Percentiles rank a stretch among this genome's conserved stretches.
phyloP scores from a whole-genome alignment of 805 yeast species.

The Metschnikowia lunata region DNA sequence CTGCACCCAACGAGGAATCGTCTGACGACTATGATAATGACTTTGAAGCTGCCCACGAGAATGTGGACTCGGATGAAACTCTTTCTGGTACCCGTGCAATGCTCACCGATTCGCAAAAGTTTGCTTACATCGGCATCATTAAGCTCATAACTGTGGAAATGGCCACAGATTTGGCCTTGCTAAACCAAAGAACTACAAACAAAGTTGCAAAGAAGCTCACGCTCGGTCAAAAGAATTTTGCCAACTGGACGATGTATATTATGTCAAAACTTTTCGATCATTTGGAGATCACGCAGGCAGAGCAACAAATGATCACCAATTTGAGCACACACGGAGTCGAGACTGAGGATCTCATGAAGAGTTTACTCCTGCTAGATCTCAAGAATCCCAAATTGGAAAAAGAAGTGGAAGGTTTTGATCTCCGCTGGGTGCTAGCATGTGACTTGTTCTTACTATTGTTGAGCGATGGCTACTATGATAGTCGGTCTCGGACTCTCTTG shows the following conservation, averaged over 20 bases:
- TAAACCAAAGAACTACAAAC: conserved; percentile 48
- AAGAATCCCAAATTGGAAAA: conserved; percentile 12
- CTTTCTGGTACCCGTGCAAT: conserved; percentile 75
- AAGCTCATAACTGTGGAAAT: conserved; percentile 71
- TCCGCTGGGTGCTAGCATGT: conserved; percentile 91
- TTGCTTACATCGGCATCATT: conserved; percentile 86
- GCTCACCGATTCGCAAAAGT: conserved; percentile 77
- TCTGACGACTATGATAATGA: conserved; percentile 28
- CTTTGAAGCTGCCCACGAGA: conserved; percentile 38
- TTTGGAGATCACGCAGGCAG: conserved; percentile 71
- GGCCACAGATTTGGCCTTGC: conserved; percentile 71
- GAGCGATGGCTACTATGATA: conserved; percentile 82
- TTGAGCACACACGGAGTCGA: conserved; percentile 80
- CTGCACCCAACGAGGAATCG: conserved; percentile 16
- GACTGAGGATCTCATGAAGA: conserved; percentile 62
- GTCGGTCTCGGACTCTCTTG: conserved; percentile 81
- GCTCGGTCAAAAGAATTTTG: conserved; percentile 69
- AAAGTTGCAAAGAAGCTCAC: conserved; percentile 59
- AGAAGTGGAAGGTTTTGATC: conserved; percentile 41
- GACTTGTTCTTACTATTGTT: conserved; percentile 78
- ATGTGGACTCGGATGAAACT: conserved; percentile 53
- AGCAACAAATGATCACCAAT: conserved; percentile 81
- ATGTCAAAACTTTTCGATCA: conserved; percentile 74
- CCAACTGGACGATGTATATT: conserved; percentile 76
- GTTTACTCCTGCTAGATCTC: conserved; percentile 44